These are phyloP conservation scores for Pyricularia sp. DNA, from an alignment of 2,329 filamentous ascomycete genomes.

Conservation along the genomic window DNA sequence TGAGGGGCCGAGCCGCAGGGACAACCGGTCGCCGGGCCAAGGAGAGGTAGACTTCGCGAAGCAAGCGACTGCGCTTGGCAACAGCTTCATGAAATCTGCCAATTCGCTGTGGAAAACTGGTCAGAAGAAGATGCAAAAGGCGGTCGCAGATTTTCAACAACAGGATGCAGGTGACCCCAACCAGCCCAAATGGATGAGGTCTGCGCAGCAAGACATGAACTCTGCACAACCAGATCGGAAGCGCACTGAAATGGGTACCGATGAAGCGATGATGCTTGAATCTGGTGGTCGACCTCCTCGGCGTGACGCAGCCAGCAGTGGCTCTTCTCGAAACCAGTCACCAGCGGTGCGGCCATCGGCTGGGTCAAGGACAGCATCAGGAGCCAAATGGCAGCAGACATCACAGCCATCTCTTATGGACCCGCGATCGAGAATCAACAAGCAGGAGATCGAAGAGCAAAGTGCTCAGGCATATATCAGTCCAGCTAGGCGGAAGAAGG, in stretches of 20 bases:
- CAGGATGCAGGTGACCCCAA: slow-evolving; percentile 62
- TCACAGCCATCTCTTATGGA: slow-evolving; percentile 32
- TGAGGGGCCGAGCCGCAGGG: slow-evolving; percentile 35
- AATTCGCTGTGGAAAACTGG: slow-evolving; percentile 93
- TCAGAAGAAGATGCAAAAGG: slow-evolving; percentile 87
- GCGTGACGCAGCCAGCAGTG: slow-evolving; percentile 17
- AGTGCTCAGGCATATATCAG: slow-evolving; percentile 79
- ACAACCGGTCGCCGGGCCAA: slow-evolving; percentile 45
- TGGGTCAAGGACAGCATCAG: slow-evolving; percentile 30
- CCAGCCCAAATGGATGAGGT: slow-evolving; percentile 94
- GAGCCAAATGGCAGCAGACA: slow-evolving; percentile 51
- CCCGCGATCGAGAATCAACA: slow-evolving; percentile 54
- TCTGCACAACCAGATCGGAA: slow-evolving; percentile 13
- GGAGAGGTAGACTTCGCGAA: slow-evolving; percentile 69
- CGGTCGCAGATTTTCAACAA: slow-evolving; percentile 74
- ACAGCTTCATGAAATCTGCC: slow-evolving; percentile 81
- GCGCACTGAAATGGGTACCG: slow-evolving; percentile 36
- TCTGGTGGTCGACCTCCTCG: slow-evolving; percentile 42
- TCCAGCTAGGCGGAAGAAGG: slow-evolving; percentile 69
- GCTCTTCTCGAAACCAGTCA: slow-evolving; percentile 35
- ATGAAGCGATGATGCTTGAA: slow-evolving; percentile 76
- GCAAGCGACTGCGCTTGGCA: slow-evolving; percentile 73
- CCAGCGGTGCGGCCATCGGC: slow-evolving; percentile 35
- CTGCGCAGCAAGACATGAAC: slow-evolving; percentile 37
- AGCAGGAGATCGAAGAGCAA: slow-evolving; percentile 70